phyloP scores from a whole-genome alignment of 2,329 filamentous ascomycete species.

The Colletotrichum acutatum region DNA sequence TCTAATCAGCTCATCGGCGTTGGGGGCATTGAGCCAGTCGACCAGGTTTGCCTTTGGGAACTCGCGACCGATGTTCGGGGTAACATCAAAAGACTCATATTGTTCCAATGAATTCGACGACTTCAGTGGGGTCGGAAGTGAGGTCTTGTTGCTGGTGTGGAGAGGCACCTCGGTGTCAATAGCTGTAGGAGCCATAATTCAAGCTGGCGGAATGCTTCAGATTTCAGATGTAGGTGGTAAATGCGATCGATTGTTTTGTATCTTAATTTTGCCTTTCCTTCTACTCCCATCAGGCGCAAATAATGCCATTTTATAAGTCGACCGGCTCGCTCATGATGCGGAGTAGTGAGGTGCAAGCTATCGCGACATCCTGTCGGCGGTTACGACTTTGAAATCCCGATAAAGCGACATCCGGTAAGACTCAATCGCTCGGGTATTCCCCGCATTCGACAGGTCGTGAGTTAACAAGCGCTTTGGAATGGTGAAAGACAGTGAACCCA shows the following conservation, averaged over 20 bases:
- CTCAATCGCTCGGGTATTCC: background rate
- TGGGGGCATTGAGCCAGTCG: constrained; percentile 63
- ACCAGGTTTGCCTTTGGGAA: constrained; percentile 61
- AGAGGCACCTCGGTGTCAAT: constrained; percentile 31
- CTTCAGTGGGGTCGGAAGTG: constrained; percentile 41
- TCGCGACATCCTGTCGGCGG: constrained; percentile 6
- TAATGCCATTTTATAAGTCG: constrained; percentile 15
- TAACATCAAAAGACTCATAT: constrained; percentile 60
- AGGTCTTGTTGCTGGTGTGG: constrained; percentile 21
- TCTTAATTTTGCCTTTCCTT: background rate
- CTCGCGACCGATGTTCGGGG: constrained; percentile 66
- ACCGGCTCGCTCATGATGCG: background rate
- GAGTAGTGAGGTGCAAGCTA: background rate
- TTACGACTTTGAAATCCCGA: background rate
- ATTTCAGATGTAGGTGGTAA: background rate
- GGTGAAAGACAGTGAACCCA: constrained; percentile 21
- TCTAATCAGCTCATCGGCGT: constrained; percentile 65
- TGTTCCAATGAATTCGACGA: constrained; percentile 52
- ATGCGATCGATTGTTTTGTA: background rate
- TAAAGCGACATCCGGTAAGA: constrained; percentile 22
- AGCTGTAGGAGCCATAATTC: constrained; percentile 33
- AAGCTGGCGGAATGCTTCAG: background rate
- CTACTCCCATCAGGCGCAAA: background rate
- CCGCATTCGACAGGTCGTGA: background rate
- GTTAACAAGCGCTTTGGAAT: background rate